These are phyloP conservation scores for Aphanocladium album DNA, from an alignment of 2,329 filamentous ascomycete genomes.

Conservation along the genomic window DNA sequence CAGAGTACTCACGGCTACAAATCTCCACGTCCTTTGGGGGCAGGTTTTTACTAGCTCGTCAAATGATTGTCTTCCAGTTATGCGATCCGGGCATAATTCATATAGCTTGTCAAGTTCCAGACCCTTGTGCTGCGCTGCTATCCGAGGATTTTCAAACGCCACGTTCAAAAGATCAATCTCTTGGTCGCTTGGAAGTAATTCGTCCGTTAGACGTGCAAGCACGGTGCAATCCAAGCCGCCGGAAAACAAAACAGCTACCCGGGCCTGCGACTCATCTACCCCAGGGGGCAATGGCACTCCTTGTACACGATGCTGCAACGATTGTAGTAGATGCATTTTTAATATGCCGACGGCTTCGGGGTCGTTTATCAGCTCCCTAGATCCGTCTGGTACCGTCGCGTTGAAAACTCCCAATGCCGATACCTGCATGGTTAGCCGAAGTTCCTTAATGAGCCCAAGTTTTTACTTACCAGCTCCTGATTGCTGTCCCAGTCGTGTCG, in stretches of 20 bases:
- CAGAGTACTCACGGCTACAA: slow-evolving; percentile 57
- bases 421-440: slow-evolving; percentile 29
- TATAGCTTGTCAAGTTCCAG: slow-evolving; percentile 45
- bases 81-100: slow-evolving; percentile 83
- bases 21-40: slow-evolving; percentile 70
- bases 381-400: slow-evolving; percentile 34
- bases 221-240: slow-evolving; percentile 91
- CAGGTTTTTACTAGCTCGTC: slow-evolving; percentile 68
- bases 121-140: slow-evolving; percentile 49
- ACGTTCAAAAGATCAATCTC: slow-evolving; percentile 88
- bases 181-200: slow-evolving; percentile 64
- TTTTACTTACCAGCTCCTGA: slow-evolving; percentile 41
- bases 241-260: slow-evolving; percentile 81
- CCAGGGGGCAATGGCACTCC: slow-evolving; percentile 57
- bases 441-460: slow-evolving; percentile 1
- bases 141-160: slow-evolving; percentile 88
- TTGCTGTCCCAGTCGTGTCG: slow-evolving; percentile 29
- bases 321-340: slow-evolving; percentile 50
- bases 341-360: slow-evolving; percentile 51
- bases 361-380: slow-evolving; percentile 16
- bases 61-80: slow-evolving; percentile 77
- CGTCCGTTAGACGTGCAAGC: slow-evolving; percentile 73
- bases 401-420: slow-evolving; percentile 53
- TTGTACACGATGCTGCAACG: slow-evolving; percentile 59
- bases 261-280: slow-evolving; percentile 35